Percentiles rank a stretch among this genome's conserved stretches.
Evolutionary conservation across 2,329 filamentous ascomycete genomes (phyloP).

Genomic region (Colletotrichum caudatum): DNA sequence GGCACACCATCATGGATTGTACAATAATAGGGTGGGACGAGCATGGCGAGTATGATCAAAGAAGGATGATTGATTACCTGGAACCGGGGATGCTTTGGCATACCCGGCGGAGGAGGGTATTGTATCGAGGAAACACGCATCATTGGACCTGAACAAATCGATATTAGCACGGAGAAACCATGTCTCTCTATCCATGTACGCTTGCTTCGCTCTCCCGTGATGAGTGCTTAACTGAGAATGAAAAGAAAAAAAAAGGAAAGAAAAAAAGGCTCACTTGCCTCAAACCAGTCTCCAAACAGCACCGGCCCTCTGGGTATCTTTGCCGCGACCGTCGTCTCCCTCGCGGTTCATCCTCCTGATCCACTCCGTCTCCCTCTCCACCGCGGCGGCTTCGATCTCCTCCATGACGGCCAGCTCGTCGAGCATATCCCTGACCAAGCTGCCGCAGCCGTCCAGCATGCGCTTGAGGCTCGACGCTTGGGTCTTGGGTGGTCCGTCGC

Average conservation of each 20-base stretch:
- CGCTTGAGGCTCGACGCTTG: conserved; percentile 56
- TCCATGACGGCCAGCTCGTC: conserved; percentile 73
- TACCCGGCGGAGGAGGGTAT: background rate
- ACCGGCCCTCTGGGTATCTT: conserved; percentile 54
- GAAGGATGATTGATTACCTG: background rate
- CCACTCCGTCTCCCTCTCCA: conserved; percentile 69
- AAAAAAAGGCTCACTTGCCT: background rate
- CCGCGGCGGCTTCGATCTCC: conserved; percentile 69
- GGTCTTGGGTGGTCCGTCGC: conserved; percentile 35
- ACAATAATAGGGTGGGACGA: conserved; percentile 15
- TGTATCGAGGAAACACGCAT: background rate
- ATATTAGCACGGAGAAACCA: background rate
- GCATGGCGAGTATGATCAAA: background rate
- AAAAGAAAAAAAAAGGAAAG: no score
- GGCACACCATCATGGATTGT: conserved; percentile 11
- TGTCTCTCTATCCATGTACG: background rate
- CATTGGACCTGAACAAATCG: background rate
- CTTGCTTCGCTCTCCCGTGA: background rate
- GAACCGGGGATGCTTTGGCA: background rate
- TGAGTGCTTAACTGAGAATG: no score
- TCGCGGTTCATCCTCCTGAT: conserved; percentile 65
- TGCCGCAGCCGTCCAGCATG: conserved; percentile 61
- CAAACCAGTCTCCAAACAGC: conserved; percentile 60
- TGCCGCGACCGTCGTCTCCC: conserved; percentile 50
- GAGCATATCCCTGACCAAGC: conserved; percentile 69